These are phyloP conservation scores for Debaryomyces castellii DNA, from an alignment of 805 yeast genomes.

Conservation along the genomic window DNA sequence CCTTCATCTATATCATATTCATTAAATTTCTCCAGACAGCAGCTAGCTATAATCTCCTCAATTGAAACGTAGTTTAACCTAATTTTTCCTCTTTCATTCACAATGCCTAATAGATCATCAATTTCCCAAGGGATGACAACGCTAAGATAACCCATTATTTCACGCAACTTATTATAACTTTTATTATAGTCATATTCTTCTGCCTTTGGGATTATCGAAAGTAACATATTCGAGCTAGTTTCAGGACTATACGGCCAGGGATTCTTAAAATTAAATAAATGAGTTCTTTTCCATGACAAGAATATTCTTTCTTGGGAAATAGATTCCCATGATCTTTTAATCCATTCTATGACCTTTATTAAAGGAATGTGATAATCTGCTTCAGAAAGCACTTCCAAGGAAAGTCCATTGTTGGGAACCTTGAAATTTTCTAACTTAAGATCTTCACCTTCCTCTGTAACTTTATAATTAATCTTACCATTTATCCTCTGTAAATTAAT, in stretches of 20 bases:
- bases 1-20: not conserved
- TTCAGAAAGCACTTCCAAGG: conserved; percentile 34
- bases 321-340: conserved; percentile 56
- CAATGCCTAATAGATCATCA: conserved; percentile 52
- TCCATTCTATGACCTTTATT: conserved; percentile 57
- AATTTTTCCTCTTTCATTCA: conserved; percentile 41
- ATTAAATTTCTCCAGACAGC: conserved; percentile 44
- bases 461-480: conserved; percentile 8
- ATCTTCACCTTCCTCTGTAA: not conserved
- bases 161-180: conserved; percentile 42
- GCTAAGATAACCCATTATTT: conserved; percentile 45
- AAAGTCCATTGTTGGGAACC: conserved; percentile 4
- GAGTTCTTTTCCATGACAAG: conserved; percentile 35
- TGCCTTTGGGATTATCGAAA: conserved; percentile 9
- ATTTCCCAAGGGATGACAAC: conserved; percentile 60
- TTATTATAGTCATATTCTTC: conserved; percentile 16
- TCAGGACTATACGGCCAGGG: conserved; percentile 28
- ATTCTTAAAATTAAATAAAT: conserved; percentile 24
- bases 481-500: conserved; percentile 30
- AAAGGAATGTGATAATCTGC: conserved; percentile 48
- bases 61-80: conserved; percentile 52
- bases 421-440: not conserved
- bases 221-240: conserved; percentile 12
- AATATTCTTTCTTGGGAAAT: conserved; percentile 31
- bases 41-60: conserved; percentile 60